Evolutionary conservation across 2,329 filamentous ascomycete species (phyloP).

Genomic region (Ophiostoma sp.): DNA sequence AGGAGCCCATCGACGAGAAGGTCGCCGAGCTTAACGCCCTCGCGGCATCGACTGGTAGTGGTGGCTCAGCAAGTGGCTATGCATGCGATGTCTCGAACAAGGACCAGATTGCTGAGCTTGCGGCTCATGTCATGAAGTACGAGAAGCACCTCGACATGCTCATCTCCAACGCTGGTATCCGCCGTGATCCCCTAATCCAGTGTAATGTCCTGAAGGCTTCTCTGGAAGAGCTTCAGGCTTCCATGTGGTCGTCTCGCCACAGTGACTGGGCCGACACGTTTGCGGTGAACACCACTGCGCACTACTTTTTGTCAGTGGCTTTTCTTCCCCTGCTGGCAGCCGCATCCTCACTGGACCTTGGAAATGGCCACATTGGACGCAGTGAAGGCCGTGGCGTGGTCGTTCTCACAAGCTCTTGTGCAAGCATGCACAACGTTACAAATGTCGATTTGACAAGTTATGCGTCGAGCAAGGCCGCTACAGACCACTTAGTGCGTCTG

Average conservation of each 20-base stretch:
- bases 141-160: constrained; percentile 47
- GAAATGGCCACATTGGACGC: background rate
- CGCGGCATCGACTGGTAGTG: constrained; percentile 31
- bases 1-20: constrained; percentile 55
- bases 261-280: constrained; percentile 60
- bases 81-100: constrained; percentile 59
- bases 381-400: constrained; percentile 24
- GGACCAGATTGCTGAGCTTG: constrained; percentile 52
- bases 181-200: constrained; percentile 19
- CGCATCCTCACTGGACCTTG: constrained; percentile 33
- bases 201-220: constrained; percentile 24
- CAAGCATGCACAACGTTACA: constrained; percentile 32
- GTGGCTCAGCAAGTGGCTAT: constrained; percentile 34
- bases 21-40: constrained; percentile 57
- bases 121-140: constrained; percentile 47
- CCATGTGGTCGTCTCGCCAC: constrained; percentile 57
- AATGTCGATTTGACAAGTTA: constrained; percentile 50
- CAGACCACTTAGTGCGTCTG: constrained; percentile 46
- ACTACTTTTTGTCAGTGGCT: constrained; percentile 59
- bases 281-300: constrained; percentile 67
- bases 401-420: constrained; percentile 43
- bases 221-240: constrained; percentile 31
- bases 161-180: constrained; percentile 24
- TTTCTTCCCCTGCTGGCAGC: constrained; percentile 58
- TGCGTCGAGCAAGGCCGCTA: constrained; percentile 46